These are phyloP conservation scores for Pythium insidiosum DNA, from an alignment of 352 stramenopile genomes.

Conservation along the genomic window DNA sequence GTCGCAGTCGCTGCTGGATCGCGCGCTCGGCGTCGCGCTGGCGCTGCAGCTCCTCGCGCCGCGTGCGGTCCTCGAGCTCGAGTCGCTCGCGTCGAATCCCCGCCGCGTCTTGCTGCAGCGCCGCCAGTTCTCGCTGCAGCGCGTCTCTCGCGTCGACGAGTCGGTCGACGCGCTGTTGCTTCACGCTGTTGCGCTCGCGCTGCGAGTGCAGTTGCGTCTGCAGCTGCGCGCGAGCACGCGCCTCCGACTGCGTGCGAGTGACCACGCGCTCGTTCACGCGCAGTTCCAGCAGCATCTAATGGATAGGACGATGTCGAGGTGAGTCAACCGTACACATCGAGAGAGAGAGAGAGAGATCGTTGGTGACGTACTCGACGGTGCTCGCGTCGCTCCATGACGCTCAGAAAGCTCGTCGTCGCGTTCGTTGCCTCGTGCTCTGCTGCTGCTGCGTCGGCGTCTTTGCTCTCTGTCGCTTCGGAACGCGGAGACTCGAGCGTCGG, in stretches of 20 bases:
- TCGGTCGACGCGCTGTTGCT: slow-evolving; percentile 2
- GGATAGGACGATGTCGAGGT: too few relatives aligned
- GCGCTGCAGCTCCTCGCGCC: slow-evolving; percentile 27
- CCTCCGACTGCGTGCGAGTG: not conserved
- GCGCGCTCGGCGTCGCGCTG: slow-evolving; percentile 42
- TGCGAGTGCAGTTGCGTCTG: slow-evolving; percentile 7
- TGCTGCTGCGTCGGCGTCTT: too few relatives aligned
- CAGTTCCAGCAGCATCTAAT: slow-evolving; percentile 3
- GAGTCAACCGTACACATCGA: too few relatives aligned
- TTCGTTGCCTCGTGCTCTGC: too few relatives aligned
- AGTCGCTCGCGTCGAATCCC: slow-evolving; percentile 20
- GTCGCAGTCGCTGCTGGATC: slow-evolving; percentile 27
- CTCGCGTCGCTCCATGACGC: too few relatives aligned
- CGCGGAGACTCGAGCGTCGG: too few relatives aligned
- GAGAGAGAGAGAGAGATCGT: too few relatives aligned
- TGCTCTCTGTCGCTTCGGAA: too few relatives aligned
- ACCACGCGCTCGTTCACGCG: slow-evolving; percentile 2
- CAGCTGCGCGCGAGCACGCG: slow-evolving; percentile 7
- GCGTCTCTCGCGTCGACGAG: slow-evolving; percentile 17
- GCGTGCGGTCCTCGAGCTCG: slow-evolving; percentile 33
- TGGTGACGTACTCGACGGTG: too few relatives aligned
- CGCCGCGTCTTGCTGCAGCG: slow-evolving; percentile 16
- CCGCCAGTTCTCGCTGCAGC: slow-evolving; percentile 24
- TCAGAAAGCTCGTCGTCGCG: too few relatives aligned
- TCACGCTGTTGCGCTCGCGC: slow-evolving; percentile 7